These are phyloP conservation scores for Amanita muscaria DNA, from an alignment of 768 basidiomycete species.

Conservation along the genomic window DNA sequence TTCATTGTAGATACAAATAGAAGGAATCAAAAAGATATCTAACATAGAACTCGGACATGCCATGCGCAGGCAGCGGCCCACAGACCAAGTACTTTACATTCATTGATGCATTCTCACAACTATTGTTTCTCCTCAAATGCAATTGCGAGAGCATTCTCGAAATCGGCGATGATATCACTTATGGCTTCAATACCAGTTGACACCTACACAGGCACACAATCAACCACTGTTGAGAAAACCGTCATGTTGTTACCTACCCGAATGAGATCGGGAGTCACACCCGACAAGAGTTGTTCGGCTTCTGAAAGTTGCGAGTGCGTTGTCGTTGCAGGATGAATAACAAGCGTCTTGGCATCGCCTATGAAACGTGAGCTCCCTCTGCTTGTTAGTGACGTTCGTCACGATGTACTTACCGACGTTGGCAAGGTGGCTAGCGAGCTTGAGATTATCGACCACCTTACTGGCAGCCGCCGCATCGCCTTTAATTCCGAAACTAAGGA, in stretches of 20 bases:
- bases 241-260: conserved; percentile 34
- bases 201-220: conserved; percentile 12
- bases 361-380: neutral
- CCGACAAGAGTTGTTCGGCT: conserved; percentile 54
- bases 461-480: conserved; percentile 44
- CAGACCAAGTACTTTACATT: no score
- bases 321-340: conserved; percentile 71
- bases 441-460: conserved; percentile 60
- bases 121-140: conserved; percentile 11
- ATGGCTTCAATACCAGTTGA: conserved; percentile 35
- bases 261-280: conserved; percentile 70
- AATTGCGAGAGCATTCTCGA: conserved; percentile 27
- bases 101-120: neutral
- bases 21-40: no score
- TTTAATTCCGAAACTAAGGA: conserved; percentile 72
- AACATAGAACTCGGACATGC: no score
- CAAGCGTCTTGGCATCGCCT: conserved; percentile 73
- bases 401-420: conserved; percentile 48
- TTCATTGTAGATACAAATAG: no score
- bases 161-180: conserved; percentile 34
- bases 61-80: no score
- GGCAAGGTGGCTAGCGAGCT: conserved; percentile 62
- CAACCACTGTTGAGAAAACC: neutral
- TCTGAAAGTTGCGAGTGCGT: conserved; percentile 63
- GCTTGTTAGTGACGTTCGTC: neutral